Base-by-base conservation (phyloP, 1,284 basidiomycete species). In the Vanrija pseudolonga region DNA sequence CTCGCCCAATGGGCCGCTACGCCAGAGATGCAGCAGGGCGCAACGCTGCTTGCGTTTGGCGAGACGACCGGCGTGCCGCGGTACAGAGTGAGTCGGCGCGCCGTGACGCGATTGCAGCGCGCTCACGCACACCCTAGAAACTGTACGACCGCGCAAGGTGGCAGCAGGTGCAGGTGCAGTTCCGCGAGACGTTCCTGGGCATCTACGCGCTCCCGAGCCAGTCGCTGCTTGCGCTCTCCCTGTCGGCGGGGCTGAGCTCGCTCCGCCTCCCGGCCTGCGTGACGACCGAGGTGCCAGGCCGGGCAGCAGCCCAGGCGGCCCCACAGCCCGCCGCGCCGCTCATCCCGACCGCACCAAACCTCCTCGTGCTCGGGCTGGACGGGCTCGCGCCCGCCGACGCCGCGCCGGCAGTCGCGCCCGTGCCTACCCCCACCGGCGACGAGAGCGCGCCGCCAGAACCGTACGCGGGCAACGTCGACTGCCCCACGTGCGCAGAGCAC, bases 191-290 rank as follows among this genome's bases (percentile, higher is more conserved):
- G 0, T 88, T 93, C 55, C 89, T 94, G 70, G 83, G 82, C 41
- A 81, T 96, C 42, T 91, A 94, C 71, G 86, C 85, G 11, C 81
- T 96, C 26, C 90, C 93, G 1, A 85, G 87, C 1, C 87, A 93
- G 63, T 88, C 92, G 0, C 81, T 94, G 6, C 81, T 97, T 8
- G 83, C 90, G 62, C 84, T 96, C 18, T 85, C 91, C 0, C 82
- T 95, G 53, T 92, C 90, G 60, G 90, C 89, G 7, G 94, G 94
- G 3, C 81, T 97, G 3, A 85, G 89, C 3, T 86, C 90, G 1
- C 80, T 97, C 53, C 93, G 93, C 66, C 80, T 92, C 3, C 89
- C 90, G 0, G 83, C 85, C 8, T 74, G 72, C 42, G 67, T 93
- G 84, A 60, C 45, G 40, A 12, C 11, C 32, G 32, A 32, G 32